Base-by-base conservation (phyloP, 225 moss, liverwort and hornwort species). In the Polytrichum formosum region DNA sequence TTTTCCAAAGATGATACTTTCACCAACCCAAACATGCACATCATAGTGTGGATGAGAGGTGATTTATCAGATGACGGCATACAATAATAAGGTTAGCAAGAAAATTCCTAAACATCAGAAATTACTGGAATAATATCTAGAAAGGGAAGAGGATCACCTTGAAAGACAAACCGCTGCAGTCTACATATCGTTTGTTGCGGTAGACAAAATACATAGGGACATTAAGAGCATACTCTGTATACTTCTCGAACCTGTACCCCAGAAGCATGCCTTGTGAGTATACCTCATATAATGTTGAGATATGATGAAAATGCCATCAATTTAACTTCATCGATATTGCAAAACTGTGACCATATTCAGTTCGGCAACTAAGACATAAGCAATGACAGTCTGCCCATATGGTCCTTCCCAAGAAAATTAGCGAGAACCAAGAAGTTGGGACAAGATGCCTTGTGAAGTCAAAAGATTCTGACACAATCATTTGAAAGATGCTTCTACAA, bases 151-250 rank as follows among this genome's bases (percentile, higher is more conserved):
- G 65, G 26, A 5, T 26, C 79, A 90, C 91, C 88, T 86, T 87
- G 58, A 96, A 96, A 7, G 90, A 91, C 56, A 70, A 76, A 4
- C 87, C 87, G 0, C 76, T 17, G 56, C 88, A 73, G 18, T 96
- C 87, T 7, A 81, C 64, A 74, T 90, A 96, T 0, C 56, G 69
- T 0, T 77, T 53, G 18, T 90, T 80, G 65, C 86, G 83, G 37
- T 81, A 84, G 1, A 83, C 77, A 70, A 91, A 88, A 64, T 90
- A 84, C 93, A 96, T 96, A 1, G 93, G 93, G 61, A 92, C 92
- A 9, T 85, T 61, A 73, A 93, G 21, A 6, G 90, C 96, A 67
- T 89, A 90, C 60, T 93, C 89, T 18, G 83, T 78, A 59, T 93
- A 93, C 67, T 92, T 91, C 74, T 93, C 91, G 73, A 92, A 97